A percentile compares a stretch with the other conserved stretches of the same genome.
phyloP scores from a whole-genome alignment of 306 rosid species.

The Spatholobus suberectus region DNA sequence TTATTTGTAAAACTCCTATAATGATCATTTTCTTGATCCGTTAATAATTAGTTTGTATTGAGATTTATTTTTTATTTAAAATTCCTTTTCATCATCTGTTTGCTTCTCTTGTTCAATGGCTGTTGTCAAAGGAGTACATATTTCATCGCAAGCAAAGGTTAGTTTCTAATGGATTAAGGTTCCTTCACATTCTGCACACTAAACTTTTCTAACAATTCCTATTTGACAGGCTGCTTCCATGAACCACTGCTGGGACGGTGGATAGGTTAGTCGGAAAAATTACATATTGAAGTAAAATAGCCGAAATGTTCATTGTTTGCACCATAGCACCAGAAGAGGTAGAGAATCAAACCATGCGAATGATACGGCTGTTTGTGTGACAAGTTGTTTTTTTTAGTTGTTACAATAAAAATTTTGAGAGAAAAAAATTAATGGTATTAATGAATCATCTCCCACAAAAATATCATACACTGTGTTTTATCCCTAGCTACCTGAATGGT shows the following conservation, averaged over 20 bases:
- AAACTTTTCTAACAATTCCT: conserved; percentile 28
- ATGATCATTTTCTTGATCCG: background rate
- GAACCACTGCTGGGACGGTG: conserved; percentile 92
- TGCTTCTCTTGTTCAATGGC: conserved; percentile 65
- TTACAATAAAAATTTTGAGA: too few relatives aligned
- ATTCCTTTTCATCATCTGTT: background rate
- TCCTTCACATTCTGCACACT: conserved; percentile 25
- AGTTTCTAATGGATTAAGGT: conserved; percentile 35
- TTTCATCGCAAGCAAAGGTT: conserved; percentile 75
- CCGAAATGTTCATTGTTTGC: too few relatives aligned
- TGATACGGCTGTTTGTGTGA: too few relatives aligned
- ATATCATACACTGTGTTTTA: too few relatives aligned
- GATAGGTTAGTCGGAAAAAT: conserved; percentile 66
- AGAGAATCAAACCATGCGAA: too few relatives aligned
- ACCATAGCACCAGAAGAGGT: too few relatives aligned
- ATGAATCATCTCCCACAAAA: too few relatives aligned
- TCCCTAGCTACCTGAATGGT: too few relatives aligned
- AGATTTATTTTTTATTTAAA: background rate
- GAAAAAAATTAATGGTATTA: too few relatives aligned
- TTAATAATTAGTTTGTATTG: background rate
- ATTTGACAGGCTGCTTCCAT: conserved; percentile 78
- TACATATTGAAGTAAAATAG: background rate
- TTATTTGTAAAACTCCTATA: background rate
- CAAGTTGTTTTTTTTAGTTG: too few relatives aligned
- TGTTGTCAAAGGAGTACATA: conserved; percentile 75